Base-by-base conservation (phyloP, 768 basidiomycete genomes). In the Pulveroboletus ravenelii region DNA sequence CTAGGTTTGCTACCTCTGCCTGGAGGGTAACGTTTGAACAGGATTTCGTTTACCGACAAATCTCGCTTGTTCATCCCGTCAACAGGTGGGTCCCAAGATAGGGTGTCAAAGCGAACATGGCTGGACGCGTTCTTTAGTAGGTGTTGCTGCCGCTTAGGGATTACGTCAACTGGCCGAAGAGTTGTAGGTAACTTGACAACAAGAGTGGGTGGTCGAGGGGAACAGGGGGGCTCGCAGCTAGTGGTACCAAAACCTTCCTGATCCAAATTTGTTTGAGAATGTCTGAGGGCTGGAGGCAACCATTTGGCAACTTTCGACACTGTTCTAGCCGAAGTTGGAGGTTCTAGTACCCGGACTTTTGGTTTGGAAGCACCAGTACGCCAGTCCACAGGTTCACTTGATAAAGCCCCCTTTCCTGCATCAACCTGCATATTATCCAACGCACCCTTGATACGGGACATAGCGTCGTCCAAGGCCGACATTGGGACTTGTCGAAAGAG, bases 371-470 rank as follows among this genome's bases (percentile, higher is more conserved):
- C 52, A 49, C 55, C 36, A 14, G 29, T 45, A 47, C 52, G 64
- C 64, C 53, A 61, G 48, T 56, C 65, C 6, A 60, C 47, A 18
- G 47, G 49, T 36, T 61, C 65, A 17, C 49, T 54, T 41, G 51
- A 54, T 45, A 44, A 45, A 37, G 47, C 14, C 1, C 47, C 58
- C 29, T 60, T 69, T 53, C 60, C 61, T 37, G 59, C 60, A 27
- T 78, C 77, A 18, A 73, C 70, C 50, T 83, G 85, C 81, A 87
- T 86, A 29, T 75, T 77, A 62, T 81, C 78, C 49, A 93, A 61
- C 13, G 84, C 90, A 30, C 87, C 89, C 61, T 85, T 92, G 61
- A 93, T 91, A 37, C 90, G 80, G 6, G 87, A 88, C 79, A 93
- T 89, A 25, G 82, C 79, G 62, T 93, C 88, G 61, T 89, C 82